Conservation (phyloP, 768 basidiomycete species). For the Favolaschia claudopus region DNA sequence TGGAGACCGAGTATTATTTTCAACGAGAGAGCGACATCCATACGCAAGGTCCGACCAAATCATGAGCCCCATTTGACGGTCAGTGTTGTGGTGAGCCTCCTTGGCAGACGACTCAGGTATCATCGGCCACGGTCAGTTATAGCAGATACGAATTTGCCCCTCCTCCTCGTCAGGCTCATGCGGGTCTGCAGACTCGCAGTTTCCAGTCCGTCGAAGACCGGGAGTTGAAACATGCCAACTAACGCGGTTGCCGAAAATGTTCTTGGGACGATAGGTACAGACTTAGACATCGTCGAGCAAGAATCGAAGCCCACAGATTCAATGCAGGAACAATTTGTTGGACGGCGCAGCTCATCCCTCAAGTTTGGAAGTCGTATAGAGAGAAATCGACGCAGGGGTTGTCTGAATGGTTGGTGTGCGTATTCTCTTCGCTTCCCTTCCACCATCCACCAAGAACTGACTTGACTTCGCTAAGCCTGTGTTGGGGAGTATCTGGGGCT, state of each 20-base stretch:
- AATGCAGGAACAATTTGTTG: constrained; percentile 67
- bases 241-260: constrained; percentile 70
- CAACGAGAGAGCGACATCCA: too few relatives aligned
- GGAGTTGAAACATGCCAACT: constrained; percentile 42
- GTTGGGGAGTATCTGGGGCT: constrained; percentile 67
- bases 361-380: constrained; percentile 76
- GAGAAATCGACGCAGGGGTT: constrained; percentile 73
- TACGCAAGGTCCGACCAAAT: too few relatives aligned
- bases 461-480: constrained; percentile 42
- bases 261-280: constrained; percentile 72
- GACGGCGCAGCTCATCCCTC: constrained; percentile 73
- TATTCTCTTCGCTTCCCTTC: constrained; percentile 8
- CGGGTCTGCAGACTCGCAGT: too few relatives aligned
- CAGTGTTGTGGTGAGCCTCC: too few relatives aligned
- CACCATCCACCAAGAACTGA: not conserved
- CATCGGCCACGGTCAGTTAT: too few relatives aligned
- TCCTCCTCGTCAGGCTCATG: too few relatives aligned
- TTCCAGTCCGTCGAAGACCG: not conserved
- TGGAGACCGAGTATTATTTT: too few relatives aligned
- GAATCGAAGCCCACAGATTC: not conserved
- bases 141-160: too few relatives aligned
- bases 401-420: constrained; percentile 70
- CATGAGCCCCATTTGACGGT: too few relatives aligned
- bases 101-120: too few relatives aligned
- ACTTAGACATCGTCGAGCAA: not conserved